Evolutionary conservation across 345 rosid genomes (phyloP), one percentile per base, ranked within the genome.

Genomic region (Leavenworthia alabamica): DNA sequence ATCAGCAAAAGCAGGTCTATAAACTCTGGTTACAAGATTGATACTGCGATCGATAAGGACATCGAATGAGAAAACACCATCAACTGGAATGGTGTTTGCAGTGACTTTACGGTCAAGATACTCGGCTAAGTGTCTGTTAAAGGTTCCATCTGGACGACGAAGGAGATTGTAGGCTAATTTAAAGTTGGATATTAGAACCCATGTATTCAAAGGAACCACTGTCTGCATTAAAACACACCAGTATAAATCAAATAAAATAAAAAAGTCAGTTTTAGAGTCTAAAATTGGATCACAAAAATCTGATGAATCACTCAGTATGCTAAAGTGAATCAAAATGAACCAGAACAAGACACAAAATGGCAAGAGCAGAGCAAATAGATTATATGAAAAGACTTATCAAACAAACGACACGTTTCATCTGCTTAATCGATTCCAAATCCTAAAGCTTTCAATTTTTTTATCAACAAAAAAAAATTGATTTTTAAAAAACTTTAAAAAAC

Each of bases 91-190:
- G 9, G 89, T 84, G 52, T 91, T 91, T 9, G 91, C 85, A 1
- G 76, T 71, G 61, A 84, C 88, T 77, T 82, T 91, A 6, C 94
- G 86, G 78, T 86, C 98, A 13, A 91, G 90, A 72, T 79, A 91
- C 81, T 91, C 98, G 4, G 94, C 96, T 58, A 91, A 78, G 72
- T 88, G 90, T 52, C 98, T 91, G 74, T 88, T 76, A 74, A 91
- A 91, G 23, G 96, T 91, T 33, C 95, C 96, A 56, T 91, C 96
- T 0, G 98, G 85, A 9, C 89, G 88, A 42, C 96, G 91, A 7
- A 86, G 77, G 56, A 88, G 85, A 64, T 77, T 88, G 73, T 88
- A 91, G 14, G 89, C 80, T 77, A 88, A n/a, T 80, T 91, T 88
- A 42, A 88, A 91, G 70, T 79, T 81, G 66, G 97, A 88, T 59